Conservation (phyloP, 495 filamentous ascomycete genomes). For the Thermochaetoides thermophila region DNA sequence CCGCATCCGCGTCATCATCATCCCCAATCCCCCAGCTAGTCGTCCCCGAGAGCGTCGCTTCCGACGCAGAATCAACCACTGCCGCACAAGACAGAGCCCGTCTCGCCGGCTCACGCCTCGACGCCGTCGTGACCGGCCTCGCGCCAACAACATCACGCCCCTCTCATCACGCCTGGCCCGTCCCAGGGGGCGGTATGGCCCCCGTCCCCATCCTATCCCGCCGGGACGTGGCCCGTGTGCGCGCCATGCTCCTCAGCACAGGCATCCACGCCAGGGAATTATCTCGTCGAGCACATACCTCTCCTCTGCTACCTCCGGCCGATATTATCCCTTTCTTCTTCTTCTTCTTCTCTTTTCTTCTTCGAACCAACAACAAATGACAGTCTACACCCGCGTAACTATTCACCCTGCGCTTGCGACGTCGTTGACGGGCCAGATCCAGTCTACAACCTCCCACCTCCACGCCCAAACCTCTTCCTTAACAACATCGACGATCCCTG, state of each 20-base stretch:
- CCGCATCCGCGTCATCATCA: conserved; percentile 26
- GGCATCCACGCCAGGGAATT: conserved; percentile 80
- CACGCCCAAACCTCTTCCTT: conserved; percentile 31
- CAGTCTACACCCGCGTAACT: no score
- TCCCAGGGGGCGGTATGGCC: conserved; percentile 42
- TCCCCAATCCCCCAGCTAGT: conserved; percentile 12
- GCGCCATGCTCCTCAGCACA: conserved; percentile 60
- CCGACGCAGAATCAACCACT: neutral
- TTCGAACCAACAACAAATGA: no score
- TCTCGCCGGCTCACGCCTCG: neutral
- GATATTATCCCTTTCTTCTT: conserved; percentile 22
- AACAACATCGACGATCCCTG: conserved; percentile 17
- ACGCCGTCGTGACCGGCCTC: no score
- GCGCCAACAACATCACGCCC: no score
- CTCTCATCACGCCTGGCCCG: conserved; percentile 48
- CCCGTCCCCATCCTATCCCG: conserved; percentile 31
- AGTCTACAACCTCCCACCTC: conserved; percentile 37
- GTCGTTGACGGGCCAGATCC: conserved; percentile 43
- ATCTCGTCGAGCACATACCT: conserved; percentile 39
- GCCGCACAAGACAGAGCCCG: neutral
- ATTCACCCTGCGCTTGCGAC: conserved; percentile 52
- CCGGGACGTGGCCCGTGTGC: conserved; percentile 58
- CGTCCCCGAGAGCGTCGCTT: conserved; percentile 19
- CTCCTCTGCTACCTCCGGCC: neutral
- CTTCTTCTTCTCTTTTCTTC: no score